These are phyloP conservation scores for Fraxinus ornus DNA, from an alignment of 305 asterid genomes.

Conservation along the genomic window DNA sequence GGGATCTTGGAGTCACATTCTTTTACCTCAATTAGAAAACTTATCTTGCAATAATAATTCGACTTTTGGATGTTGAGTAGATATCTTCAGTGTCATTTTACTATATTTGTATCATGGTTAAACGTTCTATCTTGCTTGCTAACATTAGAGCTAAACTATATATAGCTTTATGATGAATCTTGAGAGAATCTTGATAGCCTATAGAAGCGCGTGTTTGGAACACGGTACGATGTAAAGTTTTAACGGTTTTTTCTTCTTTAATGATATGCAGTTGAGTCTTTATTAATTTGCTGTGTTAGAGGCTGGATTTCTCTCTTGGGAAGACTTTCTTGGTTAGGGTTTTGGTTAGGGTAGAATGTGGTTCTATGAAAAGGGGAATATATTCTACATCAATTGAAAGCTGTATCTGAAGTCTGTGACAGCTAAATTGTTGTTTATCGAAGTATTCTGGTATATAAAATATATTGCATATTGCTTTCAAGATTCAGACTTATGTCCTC, in stretches of 20 bases:
- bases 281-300: not conserved
- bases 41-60: not conserved
- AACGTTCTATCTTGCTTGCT: not conserved
- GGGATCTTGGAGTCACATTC: not conserved
- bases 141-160: not conserved
- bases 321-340: not conserved
- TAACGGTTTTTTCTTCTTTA: not conserved
- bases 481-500: not conserved
- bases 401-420: not conserved
- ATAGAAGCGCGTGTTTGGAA: not conserved
- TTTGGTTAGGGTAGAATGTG: conserved; percentile 1
- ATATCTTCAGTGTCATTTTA: not conserved
- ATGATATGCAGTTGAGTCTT: not conserved
- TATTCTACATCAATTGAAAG: not conserved
- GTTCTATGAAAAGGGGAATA: not conserved
- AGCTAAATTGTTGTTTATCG: not conserved
- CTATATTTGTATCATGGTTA: not conserved
- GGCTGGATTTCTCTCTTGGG: not conserved
- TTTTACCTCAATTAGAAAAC: not conserved
- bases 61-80: not conserved
- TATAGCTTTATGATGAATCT: not conserved
- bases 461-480: not conserved
- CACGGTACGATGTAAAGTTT: not conserved
- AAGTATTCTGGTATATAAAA: not conserved
- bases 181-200: not conserved